Percentiles rank a stretch among this genome's conserved stretches.
phyloP scores from a whole-genome alignment of 441 rosid genomes.

The Erysimum cheiri region DNA sequence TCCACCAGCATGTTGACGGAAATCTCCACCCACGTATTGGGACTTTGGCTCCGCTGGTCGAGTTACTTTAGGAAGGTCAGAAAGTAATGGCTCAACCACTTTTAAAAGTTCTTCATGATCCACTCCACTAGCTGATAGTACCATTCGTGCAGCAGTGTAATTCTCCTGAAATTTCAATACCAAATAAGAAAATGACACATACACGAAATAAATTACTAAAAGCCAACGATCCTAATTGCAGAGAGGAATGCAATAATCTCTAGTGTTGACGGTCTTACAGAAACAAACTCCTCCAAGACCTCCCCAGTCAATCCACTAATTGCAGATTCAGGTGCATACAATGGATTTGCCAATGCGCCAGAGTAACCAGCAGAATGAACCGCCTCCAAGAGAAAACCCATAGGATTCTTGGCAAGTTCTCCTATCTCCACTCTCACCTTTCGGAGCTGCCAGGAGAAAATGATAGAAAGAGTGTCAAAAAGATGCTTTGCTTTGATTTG shows the following conservation, averaged over 20 bases:
- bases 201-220: constrained; percentile 1
- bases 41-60: constrained; percentile 58
- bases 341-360: constrained; percentile 70
- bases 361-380: constrained; percentile 70
- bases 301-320: constrained; percentile 47
- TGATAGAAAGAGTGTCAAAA: background rate
- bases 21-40: constrained; percentile 70
- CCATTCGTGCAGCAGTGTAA: constrained; percentile 62
- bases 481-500: background rate
- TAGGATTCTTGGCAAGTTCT: constrained; percentile 61
- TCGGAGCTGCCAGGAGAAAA: constrained; percentile 49
- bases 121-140: constrained; percentile 68
- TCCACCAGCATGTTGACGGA: constrained; percentile 62
- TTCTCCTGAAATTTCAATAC: constrained; percentile 55
- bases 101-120: constrained; percentile 64
- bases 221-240: background rate
- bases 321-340: constrained; percentile 68
- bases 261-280: constrained; percentile 49
- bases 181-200: constrained; percentile 22
- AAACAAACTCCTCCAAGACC: constrained; percentile 60
- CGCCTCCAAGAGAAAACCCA: constrained; percentile 60
- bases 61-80: constrained; percentile 58
- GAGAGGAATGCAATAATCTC: constrained; percentile 18
- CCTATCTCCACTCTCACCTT: constrained; percentile 60
- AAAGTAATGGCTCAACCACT: constrained; percentile 62